A percentile compares a stretch with the other conserved stretches of the same genome.
Conservation (phyloP, 495 filamentous ascomycete genomes). For the Trichoderma virens region DNA sequence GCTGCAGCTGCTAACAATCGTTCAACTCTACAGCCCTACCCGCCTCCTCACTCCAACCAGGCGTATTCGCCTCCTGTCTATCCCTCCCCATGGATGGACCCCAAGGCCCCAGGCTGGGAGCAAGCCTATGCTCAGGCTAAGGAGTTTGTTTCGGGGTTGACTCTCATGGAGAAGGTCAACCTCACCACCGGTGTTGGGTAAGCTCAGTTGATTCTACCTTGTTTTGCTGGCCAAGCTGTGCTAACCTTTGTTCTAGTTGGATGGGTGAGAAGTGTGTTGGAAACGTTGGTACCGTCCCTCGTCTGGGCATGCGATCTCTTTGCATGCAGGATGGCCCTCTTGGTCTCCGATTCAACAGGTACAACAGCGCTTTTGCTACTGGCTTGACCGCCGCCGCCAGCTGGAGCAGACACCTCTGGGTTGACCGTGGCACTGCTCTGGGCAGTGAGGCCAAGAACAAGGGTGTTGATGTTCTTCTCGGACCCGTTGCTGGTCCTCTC, state of each 20-base stretch:
- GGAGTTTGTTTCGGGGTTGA: conserved; percentile 74
- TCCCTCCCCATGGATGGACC: conserved; percentile 75
- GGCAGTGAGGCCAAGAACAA: conserved; percentile 73
- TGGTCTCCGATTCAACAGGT: conserved; percentile 70
- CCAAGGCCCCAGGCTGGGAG: conserved; percentile 63
- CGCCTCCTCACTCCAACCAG: conserved; percentile 18
- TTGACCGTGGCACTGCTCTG: conserved; percentile 69
- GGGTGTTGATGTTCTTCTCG: conserved; percentile 78
- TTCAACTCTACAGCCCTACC: conserved; percentile 17
- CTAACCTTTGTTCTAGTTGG: conserved; percentile 49
- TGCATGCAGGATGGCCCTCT: conserved; percentile 80
- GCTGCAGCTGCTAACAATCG: conserved; percentile 18
- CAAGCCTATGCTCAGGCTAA: conserved; percentile 70
- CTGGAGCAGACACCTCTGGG: conserved; percentile 63
- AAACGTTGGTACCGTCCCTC: conserved; percentile 59
- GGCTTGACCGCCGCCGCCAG: conserved; percentile 79
- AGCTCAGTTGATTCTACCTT: too few species aligned
- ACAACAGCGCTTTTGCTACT: conserved; percentile 71
- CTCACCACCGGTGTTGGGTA: conserved; percentile 79
- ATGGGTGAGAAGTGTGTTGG: conserved; percentile 71
- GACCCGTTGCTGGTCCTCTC: conserved; percentile 83
- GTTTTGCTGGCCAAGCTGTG: background rate
- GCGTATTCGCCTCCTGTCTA: conserved; percentile 54
- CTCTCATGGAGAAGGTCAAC: conserved; percentile 86
- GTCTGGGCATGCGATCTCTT: conserved; percentile 70